Evolutionary conservation across 2,329 filamentous ascomycete genomes (phyloP), one percentile per base, ranked within the genome.

Genomic region (Botrytis porri): DNA sequence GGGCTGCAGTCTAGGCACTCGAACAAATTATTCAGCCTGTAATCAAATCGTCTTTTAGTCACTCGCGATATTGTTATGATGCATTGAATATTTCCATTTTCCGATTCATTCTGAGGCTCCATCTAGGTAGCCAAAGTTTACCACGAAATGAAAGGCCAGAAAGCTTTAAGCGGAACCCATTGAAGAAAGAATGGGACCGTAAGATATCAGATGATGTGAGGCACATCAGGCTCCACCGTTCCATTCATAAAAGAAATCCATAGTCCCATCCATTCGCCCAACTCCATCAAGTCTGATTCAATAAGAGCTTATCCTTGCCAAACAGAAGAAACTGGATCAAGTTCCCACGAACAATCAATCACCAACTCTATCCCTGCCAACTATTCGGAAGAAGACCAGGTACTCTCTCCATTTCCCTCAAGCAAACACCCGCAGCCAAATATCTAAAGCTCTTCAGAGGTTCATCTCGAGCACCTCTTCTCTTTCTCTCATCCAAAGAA

Each of bases 361-460:
- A 54, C 14, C 35, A 67, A 22, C 20, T n/a, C 35, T 54, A 67
- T 14, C 65, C 65, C 12, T 69, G 35, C 65, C 65, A 69, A 32
- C 35, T 57, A 32, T 69, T 57, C 6, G 62, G 62, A 7, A 72
- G 43, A 29, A 72, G 37, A 6, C 70, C 70, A 25, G 70, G 70
- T 22, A 69, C 70, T 6, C 63, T 69, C 77, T 84, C 81, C 66
- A 88, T 78, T 80, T 88, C 85, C 71, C 82, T 82, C 82, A 88
- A 80, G 73, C 84, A 85, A 0, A 86, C 83, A 0, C 82, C 83
- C 7, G 85, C 85, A 73, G 86, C 84, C 25, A 89, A 80, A 78
- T 87, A 88, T 75, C 81, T 83, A 79, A 87, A 89, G 75, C 86
- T 88, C 75, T 82, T 78, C 72, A 88, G 73, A 70, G 81, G 76